Base-by-base conservation (phyloP, 169 alveolate species). In the Plasmodium gonderi region DNA sequence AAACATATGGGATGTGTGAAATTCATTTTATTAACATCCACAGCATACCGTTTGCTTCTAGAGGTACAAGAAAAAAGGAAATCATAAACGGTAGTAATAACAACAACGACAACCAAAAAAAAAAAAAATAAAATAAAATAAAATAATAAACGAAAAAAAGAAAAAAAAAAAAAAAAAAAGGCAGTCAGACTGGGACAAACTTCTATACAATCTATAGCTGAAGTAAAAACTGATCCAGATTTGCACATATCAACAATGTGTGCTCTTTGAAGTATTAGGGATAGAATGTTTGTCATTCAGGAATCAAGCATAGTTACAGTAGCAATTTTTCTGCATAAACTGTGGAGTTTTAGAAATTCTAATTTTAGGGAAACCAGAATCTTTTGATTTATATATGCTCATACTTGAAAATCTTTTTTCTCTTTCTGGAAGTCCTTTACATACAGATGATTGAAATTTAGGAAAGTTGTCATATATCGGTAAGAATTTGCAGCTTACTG, bases 281-380 rank as follows among this genome's bases (percentile, higher is more conserved):
- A n/a, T n/a, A n/a, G n/a, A n/a, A n/a, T n/a, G n/a, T n/a, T n/a
- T n/a, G n/a, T n/a, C n/a, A n/a, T n/a, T n/a, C n/a, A n/a, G n/a
- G n/a, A n/a, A n/a, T 89, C 79, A 89, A 79, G 90, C 69, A 49
- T 54, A 90, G 75, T 44, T 77, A 44, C 94, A 90, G 81, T 90
- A 90, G 29, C 79, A 79, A 20, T 67, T 79, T 45, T 79, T 90
- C 38, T 87, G 89, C 7, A 54, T 60, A 38, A 54, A 6, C 20
- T 77, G 81, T 14, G 94, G 94, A 4, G 94, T 90, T 51, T 78
- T 90, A 8, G 91, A 38, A 44, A 90, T 90, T 38, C 90, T 90
- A 40, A 90, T 90, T 77, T 67, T 90, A n/a, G 94, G 94, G 54
- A 87, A 76, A 9, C 72, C 67, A 8, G 26, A 31, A 7, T 87